These are phyloP conservation scores for Prototheca cutis DNA, from an alignment of 163 green algal species.

Conservation along the genomic window DNA sequence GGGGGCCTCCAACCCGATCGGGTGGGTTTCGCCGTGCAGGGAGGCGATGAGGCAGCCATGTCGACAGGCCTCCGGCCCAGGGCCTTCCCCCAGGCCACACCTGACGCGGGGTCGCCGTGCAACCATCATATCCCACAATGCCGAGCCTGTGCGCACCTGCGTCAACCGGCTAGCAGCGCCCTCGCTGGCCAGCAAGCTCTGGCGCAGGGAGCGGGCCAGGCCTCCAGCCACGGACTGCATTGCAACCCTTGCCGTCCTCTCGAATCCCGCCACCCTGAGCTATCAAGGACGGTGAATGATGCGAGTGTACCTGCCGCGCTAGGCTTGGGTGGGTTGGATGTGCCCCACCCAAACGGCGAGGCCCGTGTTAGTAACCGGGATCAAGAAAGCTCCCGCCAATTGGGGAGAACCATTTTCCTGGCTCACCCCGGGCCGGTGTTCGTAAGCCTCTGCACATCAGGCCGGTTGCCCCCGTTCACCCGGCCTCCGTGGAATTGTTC, in stretches of 20 bases:
- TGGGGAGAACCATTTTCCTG: neutral
- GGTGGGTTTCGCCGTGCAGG: too few relatives aligned
- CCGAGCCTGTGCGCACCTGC: neutral
- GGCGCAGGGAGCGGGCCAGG: neutral
- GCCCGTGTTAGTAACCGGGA: neutral
- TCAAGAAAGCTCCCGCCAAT: neutral
- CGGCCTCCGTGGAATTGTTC: too few relatives aligned
- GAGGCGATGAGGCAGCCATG: too few relatives aligned
- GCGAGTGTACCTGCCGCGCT: too few relatives aligned
- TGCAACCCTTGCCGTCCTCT: neutral
- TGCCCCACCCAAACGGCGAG: neutral
- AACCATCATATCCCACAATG: neutral
- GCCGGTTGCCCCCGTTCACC: too few relatives aligned
- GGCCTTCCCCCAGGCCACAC: too few relatives aligned
- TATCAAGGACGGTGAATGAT: too few relatives aligned
- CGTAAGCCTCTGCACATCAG: too few relatives aligned
- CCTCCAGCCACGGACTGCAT: neutral
- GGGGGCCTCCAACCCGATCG: too few relatives aligned
- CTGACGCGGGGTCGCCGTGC: too few relatives aligned
- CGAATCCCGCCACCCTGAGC: too few relatives aligned
- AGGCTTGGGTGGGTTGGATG: neutral
- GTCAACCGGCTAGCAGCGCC: neutral
- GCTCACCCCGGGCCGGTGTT: neutral
- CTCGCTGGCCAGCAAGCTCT: neutral
- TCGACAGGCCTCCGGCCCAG: too few relatives aligned